Evolutionary conservation across 2,329 filamentous ascomycete species (phyloP).

Genomic region (Thelonectria olida): DNA sequence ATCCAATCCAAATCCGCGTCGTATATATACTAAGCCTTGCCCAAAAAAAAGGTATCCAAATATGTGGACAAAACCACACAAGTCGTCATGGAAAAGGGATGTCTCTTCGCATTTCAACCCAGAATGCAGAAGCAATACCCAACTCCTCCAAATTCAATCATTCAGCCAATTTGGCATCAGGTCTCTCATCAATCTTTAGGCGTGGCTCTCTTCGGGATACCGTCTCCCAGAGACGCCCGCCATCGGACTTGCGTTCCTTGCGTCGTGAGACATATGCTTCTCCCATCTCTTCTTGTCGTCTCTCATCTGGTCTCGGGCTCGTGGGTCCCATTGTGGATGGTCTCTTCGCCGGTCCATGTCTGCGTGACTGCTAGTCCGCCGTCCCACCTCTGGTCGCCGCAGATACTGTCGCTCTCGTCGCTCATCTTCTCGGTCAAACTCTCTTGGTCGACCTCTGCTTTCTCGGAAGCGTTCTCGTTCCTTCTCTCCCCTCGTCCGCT

Average conservation of each 20-base stretch:
- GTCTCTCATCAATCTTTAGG: conserved; percentile 21
- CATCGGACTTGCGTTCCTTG: conserved; percentile 43
- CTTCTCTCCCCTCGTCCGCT: conserved; percentile 39
- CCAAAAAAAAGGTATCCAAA: neutral
- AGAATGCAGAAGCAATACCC: neutral
- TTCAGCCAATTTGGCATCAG: neutral
- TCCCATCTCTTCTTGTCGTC: conserved; percentile 49
- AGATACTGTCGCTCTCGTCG: conserved; percentile 48
- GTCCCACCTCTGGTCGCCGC: conserved; percentile 51
- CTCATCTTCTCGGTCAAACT: conserved; percentile 50
- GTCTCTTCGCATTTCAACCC: neutral
- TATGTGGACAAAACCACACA: neutral
- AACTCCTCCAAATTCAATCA: neutral
- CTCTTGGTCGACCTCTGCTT: conserved; percentile 48
- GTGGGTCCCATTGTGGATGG: conserved; percentile 45
- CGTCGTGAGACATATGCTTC: conserved; percentile 44
- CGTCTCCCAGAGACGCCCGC: conserved; percentile 48
- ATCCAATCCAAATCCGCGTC: neutral
- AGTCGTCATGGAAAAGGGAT: neutral
- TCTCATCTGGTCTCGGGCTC: conserved; percentile 44
- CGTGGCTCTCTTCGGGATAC: conserved; percentile 50
- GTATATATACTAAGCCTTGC: neutral
- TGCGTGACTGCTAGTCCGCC: conserved; percentile 60
- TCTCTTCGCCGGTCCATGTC: conserved; percentile 56
- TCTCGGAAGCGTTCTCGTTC: conserved; percentile 42